A percentile compares a stretch with the other conserved stretches of the same genome.
phyloP scores from a whole-genome alignment of 1,139 yeast species.

The Candida dubliniensis region DNA sequence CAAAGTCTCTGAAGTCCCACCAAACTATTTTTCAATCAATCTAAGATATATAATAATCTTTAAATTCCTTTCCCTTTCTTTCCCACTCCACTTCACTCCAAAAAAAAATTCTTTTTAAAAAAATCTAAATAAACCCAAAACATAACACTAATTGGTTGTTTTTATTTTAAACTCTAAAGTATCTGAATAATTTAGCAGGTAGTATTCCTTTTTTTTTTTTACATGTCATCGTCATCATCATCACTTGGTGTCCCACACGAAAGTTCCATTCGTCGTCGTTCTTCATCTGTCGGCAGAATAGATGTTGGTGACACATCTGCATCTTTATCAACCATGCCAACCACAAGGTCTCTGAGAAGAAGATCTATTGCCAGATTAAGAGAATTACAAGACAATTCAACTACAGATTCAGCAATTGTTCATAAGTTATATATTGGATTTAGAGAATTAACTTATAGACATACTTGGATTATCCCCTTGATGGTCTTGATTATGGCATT shows the following conservation, averaged over 20 bases:
- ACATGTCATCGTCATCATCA: constrained; percentile 3
- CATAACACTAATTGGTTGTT: neutral
- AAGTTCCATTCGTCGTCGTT: constrained; percentile 34
- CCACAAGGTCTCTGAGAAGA: constrained; percentile 33
- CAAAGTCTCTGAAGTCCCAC: no score
- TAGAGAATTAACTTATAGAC: constrained; percentile 63
- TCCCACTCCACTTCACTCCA: no score
- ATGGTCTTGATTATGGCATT: constrained; percentile 42
- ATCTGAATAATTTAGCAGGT: neutral
- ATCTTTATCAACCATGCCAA: constrained; percentile 48
- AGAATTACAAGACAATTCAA: constrained; percentile 28
- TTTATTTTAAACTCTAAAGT: neutral
- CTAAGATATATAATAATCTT: no score
- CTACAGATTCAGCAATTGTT: constrained; percentile 43
- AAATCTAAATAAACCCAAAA: no score
- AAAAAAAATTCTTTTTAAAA: no score
- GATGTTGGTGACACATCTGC: constrained; percentile 61
- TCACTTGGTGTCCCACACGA: constrained; percentile 3
- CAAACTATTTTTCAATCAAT: no score
- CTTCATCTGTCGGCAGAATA: constrained; percentile 59
- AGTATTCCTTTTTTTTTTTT: neutral
- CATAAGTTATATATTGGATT: constrained; percentile 54
- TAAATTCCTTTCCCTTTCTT: no score
- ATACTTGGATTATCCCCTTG: constrained; percentile 79
- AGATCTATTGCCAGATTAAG: constrained; percentile 35